A percentile compares a stretch with the other conserved stretches of the same genome.
phyloP scores from a whole-genome alignment of 2,329 filamentous ascomycete genomes.

The Talaromyces sp. region DNA sequence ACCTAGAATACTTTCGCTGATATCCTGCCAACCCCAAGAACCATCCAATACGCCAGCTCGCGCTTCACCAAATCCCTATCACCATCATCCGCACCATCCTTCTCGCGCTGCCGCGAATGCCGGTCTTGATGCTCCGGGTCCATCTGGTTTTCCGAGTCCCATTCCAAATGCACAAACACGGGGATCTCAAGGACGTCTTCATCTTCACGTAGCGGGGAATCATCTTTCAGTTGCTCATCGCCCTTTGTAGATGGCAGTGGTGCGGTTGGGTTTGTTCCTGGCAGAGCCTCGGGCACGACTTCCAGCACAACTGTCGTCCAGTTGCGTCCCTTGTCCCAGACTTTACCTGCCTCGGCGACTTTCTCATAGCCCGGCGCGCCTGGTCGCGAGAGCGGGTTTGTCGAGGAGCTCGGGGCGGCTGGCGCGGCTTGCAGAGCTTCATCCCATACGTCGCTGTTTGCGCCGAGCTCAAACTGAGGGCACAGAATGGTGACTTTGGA shows the following conservation, averaged over 20 bases:
- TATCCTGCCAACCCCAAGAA: constrained; percentile 81
- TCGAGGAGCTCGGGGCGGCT: constrained; percentile 38
- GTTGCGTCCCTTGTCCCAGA: constrained; percentile 92
- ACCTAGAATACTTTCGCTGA: constrained; percentile 24
- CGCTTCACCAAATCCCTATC: constrained; percentile 65
- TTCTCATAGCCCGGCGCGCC: constrained; percentile 36
- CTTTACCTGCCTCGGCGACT: constrained; percentile 79
- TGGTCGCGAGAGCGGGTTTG: constrained; percentile 19
- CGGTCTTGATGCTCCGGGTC: constrained; percentile 18
- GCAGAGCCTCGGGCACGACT: constrained; percentile 60
- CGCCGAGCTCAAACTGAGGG: constrained; percentile 88
- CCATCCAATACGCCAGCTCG: constrained; percentile 94
- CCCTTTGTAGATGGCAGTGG: constrained; percentile 15
- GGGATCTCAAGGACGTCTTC: constrained; percentile 79
- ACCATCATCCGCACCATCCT: neutral
- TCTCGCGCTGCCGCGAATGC: neutral
- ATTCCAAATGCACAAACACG: constrained; percentile 87
- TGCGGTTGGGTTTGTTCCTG: constrained; percentile 17
- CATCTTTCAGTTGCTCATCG: constrained; percentile 26
- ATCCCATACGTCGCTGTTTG: constrained; percentile 91
- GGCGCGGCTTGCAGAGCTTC: constrained; percentile 64
- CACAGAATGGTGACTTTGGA: constrained; percentile 87
- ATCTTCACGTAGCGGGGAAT: constrained; percentile 40
- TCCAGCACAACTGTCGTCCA: constrained; percentile 94
- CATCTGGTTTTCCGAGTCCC: constrained; percentile 61